phyloP scores from a whole-genome alignment of 768 basidiomycete species.

The Dacryopinax primogenitus region DNA sequence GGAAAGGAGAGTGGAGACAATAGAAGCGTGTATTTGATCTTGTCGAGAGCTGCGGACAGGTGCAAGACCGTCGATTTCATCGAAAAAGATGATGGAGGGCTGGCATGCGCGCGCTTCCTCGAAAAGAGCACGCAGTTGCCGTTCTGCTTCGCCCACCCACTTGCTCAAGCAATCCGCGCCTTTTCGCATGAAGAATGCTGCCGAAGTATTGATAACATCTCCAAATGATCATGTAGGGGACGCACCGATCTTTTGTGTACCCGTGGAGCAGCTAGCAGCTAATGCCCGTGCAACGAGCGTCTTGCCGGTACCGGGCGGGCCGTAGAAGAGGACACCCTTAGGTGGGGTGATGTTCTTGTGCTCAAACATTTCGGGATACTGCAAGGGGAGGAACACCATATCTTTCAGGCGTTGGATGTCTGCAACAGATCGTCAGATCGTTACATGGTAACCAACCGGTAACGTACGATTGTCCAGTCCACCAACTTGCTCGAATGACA shows the following conservation, averaged over 20 bases:
- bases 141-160: conserved; percentile 98
- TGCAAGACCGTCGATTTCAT: conserved; percentile 97
- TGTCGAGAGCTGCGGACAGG: conserved; percentile 98
- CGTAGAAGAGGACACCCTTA: conserved; percentile 91
- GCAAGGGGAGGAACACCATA: conserved; percentile 88
- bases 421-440: conserved; percentile 23
- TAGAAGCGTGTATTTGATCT: conserved; percentile 96
- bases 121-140: conserved; percentile 85
- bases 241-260: conserved; percentile 79
- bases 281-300: conserved; percentile 88
- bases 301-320: conserved; percentile 97
- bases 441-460: background rate
- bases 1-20: conserved; percentile 88
- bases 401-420: conserved; percentile 96
- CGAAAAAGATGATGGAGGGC: conserved; percentile 97
- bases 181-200: conserved; percentile 99
- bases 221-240: conserved; percentile 13
- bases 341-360: conserved; percentile 89
- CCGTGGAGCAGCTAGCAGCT: conserved; percentile 78
- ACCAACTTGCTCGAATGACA: conserved; percentile 94
- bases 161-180: conserved; percentile 96
- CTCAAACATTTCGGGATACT: conserved; percentile 96
- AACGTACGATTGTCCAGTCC: conserved; percentile 83
- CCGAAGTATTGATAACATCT: background rate
- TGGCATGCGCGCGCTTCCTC: conserved; percentile 88